Conservation (phyloP, 345 rosid genomes). For the Corymbia maculata region DNA sequence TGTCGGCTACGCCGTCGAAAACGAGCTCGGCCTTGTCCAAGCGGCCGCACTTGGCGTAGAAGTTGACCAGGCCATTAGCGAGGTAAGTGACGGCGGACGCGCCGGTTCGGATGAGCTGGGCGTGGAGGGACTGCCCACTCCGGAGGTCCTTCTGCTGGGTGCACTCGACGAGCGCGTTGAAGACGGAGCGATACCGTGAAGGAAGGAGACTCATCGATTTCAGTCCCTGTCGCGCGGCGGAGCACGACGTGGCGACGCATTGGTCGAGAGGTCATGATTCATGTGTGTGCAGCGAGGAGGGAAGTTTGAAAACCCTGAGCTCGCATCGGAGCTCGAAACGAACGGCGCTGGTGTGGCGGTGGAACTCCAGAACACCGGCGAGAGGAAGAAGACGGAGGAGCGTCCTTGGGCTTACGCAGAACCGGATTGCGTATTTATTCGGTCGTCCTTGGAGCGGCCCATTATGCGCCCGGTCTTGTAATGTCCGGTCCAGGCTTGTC, state of each 20-base stretch:
- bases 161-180: constrained; percentile 26
- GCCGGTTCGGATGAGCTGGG: constrained; percentile 28
- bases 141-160: constrained; percentile 36
- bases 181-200: constrained; percentile 21
- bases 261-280: background rate
- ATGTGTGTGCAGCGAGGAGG: background rate
- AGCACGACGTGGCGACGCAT: background rate
- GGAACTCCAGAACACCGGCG: background rate
- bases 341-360: background rate
- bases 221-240: accelerated
- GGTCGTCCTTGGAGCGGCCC: background rate
- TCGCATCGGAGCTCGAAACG: background rate
- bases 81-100: constrained; percentile 29
- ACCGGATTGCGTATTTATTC: background rate
- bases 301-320: background rate
- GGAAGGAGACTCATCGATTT: constrained; percentile 7
- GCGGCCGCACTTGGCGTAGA: constrained; percentile 58
- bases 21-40: constrained; percentile 39
- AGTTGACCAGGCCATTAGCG: constrained; percentile 57
- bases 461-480: background rate
- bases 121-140: constrained; percentile 58
- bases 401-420: background rate
- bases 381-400: background rate
- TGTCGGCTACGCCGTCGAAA: constrained; percentile 37
- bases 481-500: background rate